phyloP scores from a whole-genome alignment of 2,329 filamentous ascomycete genomes.

The Aspergillus costaricaensis region DNA sequence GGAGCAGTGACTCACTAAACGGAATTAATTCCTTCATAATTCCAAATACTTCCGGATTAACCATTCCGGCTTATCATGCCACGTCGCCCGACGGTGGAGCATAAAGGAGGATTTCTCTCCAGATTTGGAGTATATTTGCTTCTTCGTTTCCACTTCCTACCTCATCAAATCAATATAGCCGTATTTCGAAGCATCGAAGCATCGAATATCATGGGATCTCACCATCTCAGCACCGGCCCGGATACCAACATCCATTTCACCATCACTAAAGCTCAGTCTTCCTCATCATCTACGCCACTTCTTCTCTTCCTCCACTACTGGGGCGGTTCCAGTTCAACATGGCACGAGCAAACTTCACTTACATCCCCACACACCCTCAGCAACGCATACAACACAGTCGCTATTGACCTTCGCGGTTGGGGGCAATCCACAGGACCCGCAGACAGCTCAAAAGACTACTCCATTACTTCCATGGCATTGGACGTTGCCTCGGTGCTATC shows the following conservation, averaged over 20 bases:
- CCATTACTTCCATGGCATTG: constrained; percentile 21
- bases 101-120: background rate
- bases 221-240: constrained; percentile 1
- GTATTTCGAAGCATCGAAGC: too few relatives aligned
- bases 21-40: constrained; percentile 2
- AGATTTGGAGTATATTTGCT: too few relatives aligned
- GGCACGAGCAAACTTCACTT: constrained; percentile 27
- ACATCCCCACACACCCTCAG: constrained; percentile 20
- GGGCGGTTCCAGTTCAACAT: constrained; percentile 41
- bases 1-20: background rate
- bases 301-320: constrained; percentile 44
- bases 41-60: constrained; percentile 1
- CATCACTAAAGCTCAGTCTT: constrained; percentile 7
- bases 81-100: background rate
- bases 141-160: too few relatives aligned
- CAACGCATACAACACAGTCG: constrained; percentile 24
- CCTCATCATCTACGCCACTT: constrained; percentile 12
- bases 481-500: constrained; percentile 20
- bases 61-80: background rate
- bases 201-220: background rate
- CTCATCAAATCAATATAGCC: too few relatives aligned
- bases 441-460: constrained; percentile 26
- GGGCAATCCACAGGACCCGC: constrained; percentile 36
- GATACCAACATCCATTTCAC: constrained; percentile 11
- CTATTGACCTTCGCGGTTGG: constrained; percentile 43